A percentile compares a stretch with the other conserved stretches of the same genome.
Evolutionary conservation across 2,329 filamentous ascomycete species (phyloP).

Genomic region (Talaromyces sp.): DNA sequence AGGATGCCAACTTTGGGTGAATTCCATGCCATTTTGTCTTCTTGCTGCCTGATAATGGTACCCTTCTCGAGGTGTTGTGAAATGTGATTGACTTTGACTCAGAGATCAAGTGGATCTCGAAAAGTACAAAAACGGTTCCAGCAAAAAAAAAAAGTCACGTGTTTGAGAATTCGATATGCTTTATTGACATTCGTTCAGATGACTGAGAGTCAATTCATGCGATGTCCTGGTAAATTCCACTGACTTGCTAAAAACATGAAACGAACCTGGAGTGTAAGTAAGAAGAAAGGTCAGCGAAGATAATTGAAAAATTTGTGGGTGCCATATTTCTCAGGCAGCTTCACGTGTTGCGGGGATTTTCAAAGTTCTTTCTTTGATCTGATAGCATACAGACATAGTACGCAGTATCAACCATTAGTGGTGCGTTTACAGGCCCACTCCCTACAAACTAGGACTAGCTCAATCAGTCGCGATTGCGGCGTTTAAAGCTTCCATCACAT

Average conservation of each 20-base stretch:
- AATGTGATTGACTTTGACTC: neutral
- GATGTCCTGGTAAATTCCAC: too few species aligned
- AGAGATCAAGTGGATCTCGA: conserved; percentile 16
- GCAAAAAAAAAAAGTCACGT: conserved; percentile 10
- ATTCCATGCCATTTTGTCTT: conserved; percentile 35
- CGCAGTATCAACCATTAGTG: neutral
- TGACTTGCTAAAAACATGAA: too few species aligned
- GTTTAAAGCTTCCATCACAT: conserved; percentile 1
- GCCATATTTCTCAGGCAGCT: neutral
- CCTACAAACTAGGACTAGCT: neutral
- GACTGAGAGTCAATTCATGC: neutral
- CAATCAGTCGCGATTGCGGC: conserved; percentile 9
- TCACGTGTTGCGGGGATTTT: conserved; percentile 14
- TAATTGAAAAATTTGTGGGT: neutral
- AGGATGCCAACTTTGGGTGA: conserved; percentile 50
- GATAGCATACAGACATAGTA: neutral
- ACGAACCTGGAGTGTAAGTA: too few species aligned
- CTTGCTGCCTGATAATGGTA: neutral
- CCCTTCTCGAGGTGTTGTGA: neutral
- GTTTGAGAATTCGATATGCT: neutral
- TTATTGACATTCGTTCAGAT: neutral
- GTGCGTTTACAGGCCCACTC: neutral
- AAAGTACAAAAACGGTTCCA: conserved; percentile 8
- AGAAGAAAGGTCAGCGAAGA: neutral
- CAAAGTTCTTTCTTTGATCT: neutral